Conservation (phyloP, 225 moss, liverwort and hornwort genomes). For the Pleurozium schreberi region DNA sequence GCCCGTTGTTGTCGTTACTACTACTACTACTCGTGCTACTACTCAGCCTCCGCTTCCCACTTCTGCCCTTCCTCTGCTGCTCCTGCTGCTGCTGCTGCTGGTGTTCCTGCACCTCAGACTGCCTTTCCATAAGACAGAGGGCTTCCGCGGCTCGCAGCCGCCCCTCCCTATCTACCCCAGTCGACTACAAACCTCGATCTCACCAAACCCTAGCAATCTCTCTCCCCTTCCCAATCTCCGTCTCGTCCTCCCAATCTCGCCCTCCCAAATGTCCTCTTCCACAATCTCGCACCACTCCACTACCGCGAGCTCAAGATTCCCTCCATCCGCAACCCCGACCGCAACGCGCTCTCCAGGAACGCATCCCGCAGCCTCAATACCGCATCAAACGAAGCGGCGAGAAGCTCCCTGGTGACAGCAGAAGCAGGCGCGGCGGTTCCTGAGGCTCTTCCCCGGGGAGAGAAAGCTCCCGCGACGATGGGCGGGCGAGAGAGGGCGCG, state of each 20-base stretch:
- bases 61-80: not conserved
- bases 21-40: not conserved
- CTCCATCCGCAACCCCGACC: conserved; percentile 11
- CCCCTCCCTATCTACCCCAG: conserved; percentile 47
- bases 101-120: conserved; percentile 32
- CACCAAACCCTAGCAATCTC: conserved; percentile 28
- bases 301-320: not conserved
- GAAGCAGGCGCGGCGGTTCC: not conserved
- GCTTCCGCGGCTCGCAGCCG: conserved; percentile 46
- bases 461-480: not conserved
- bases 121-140: conserved; percentile 59
- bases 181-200: conserved; percentile 16
- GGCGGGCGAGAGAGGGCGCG: not conserved
- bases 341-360: not conserved
- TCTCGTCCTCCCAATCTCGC: not conserved
- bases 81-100: not conserved
- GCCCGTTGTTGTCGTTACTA: not conserved
- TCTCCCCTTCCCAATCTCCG: not conserved
- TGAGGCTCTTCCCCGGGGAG: not conserved
- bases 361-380: not conserved
- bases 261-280: not conserved
- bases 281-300: not conserved
- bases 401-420: not conserved
- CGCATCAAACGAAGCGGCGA: not conserved
- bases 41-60: conserved; percentile 4